Evolutionary conservation across 768 basidiomycete genomes (phyloP).

Genomic region (Cystobasidium ongulense): DNA sequence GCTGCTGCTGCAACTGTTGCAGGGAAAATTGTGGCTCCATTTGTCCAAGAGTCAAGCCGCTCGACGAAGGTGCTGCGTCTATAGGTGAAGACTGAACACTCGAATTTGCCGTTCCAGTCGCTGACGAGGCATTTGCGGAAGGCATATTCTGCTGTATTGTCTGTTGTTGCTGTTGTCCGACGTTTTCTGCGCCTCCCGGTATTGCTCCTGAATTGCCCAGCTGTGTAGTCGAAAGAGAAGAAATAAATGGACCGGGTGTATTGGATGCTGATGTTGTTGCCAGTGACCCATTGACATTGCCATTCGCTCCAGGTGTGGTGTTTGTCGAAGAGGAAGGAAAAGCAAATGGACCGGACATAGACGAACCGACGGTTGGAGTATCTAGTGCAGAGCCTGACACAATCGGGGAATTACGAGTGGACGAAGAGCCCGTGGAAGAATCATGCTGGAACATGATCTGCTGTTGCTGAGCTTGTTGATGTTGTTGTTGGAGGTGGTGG

Average conservation of each 20-base stretch:
- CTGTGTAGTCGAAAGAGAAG: not conserved
- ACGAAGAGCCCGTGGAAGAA: not conserved
- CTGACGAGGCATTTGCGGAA: not conserved
- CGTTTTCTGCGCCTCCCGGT: not conserved
- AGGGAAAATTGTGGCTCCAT: not conserved
- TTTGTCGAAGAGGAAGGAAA: not conserved
- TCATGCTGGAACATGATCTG: not conserved
- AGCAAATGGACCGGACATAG: not conserved
- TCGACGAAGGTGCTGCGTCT: not conserved
- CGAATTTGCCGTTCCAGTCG: not conserved
- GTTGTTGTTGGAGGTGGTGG: not conserved
- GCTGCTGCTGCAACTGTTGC: not conserved
- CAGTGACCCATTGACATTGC: not conserved
- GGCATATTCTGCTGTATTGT: not conserved
- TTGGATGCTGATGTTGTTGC: not conserved
- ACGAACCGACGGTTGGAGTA: not conserved
- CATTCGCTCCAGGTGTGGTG: not conserved
- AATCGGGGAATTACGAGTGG: not conserved
- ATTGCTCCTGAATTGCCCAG: not conserved
- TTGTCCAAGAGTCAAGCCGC: not conserved
- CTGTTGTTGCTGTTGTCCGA: not conserved
- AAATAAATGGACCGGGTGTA: not conserved
- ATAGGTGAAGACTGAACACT: not conserved
- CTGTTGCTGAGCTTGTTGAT: not conserved
- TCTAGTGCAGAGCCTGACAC: not conserved